These are phyloP conservation scores for Monosporascus sp. DNA, from an alignment of 2,329 filamentous ascomycete genomes.

Conservation along the genomic window DNA sequence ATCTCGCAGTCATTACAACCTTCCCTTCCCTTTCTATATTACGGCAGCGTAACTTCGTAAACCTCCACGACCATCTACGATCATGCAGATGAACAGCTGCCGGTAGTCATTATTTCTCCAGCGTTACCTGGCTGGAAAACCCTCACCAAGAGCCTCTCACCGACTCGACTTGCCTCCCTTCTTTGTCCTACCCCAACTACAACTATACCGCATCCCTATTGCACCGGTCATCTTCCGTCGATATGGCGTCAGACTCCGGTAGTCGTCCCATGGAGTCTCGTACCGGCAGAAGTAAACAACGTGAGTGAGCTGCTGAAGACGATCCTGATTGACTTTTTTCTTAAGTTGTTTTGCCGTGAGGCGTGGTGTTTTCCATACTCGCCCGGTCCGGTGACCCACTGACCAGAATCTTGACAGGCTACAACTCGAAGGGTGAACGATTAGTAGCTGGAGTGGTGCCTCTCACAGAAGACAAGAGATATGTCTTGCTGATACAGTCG, in stretches of 20 bases:
- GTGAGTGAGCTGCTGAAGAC: slow-evolving; percentile 49
- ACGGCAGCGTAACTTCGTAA: background rate
- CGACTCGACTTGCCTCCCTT: slow-evolving; percentile 5
- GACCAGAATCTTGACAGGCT: slow-evolving; percentile 58
- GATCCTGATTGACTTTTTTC: slow-evolving; percentile 10
- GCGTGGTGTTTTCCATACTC: slow-evolving; percentile 17
- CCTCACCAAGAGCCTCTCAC: slow-evolving; percentile 10
- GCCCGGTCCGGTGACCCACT: slow-evolving; percentile 31
- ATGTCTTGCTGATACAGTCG: slow-evolving; percentile 91
- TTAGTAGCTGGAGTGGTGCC: slow-evolving; percentile 94
- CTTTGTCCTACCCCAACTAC: slow-evolving; percentile 1
- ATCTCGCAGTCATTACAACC: background rate
- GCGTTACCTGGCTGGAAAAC: slow-evolving; percentile 26
- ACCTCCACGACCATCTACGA: slow-evolving; percentile 14
- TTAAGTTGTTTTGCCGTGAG: slow-evolving; percentile 4
- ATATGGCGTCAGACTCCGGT: slow-evolving; percentile 27
- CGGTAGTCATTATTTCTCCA: slow-evolving; percentile 26
- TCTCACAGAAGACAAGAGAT: slow-evolving; percentile 76
- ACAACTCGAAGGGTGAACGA: slow-evolving; percentile 86
- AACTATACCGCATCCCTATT: slow-evolving; percentile 8
- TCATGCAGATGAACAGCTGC: slow-evolving; percentile 29
- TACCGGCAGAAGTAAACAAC: slow-evolving; percentile 72
- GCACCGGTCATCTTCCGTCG: slow-evolving; percentile 7
- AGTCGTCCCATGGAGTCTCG: slow-evolving; percentile 66
- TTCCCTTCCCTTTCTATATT: slow-evolving; percentile 1